Evolutionary conservation across 2,329 filamentous ascomycete species (phyloP), one percentile per base, ranked within the genome.

Genomic region (Talaromyces marneffei): DNA sequence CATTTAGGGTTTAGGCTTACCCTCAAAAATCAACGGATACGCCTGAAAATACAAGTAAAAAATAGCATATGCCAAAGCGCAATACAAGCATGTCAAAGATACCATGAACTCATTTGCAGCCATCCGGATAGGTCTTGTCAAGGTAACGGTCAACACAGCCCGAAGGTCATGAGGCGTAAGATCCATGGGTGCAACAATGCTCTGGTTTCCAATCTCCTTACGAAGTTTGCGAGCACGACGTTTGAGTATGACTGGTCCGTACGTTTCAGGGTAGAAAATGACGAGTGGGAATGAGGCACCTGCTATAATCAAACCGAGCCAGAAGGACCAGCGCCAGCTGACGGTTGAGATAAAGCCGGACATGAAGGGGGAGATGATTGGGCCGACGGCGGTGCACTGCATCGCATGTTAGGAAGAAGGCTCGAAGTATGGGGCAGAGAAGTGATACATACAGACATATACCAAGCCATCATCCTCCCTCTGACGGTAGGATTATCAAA

Each of bases 11-110:
- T 1, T 1, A 10, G 3, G 14, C 60, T 8, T 55, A 63, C 70
- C 70, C 64, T 82, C 78, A 73, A 90, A 92, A 65, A 91, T 87
- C 64, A 86, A 79, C 4, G 86, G 85, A 70, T 87, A 92, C 9
- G 87, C 87, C 73, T 91, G 85, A 66, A 92, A 91, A 70, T 87
- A 90, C 74, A 92, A 88, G 78, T 85, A 87, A 66, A 86, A 85
- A 63, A 87, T 83, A 2, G 79, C 82, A 70, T 91, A 92, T 58
- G 86, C 81, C 52, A 92, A 79, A 48, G 89, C 85, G 35, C 91
- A 78, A 73, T 91, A 92, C 72, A 84, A 69, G 74, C 86, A 91
- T 2, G 83, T 84, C 60, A 86, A 85, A 44, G 86, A 81, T 16
- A 92, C 88, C 57, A 93, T 88, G 54, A 86, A 85, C 72, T 93